A percentile compares a stretch with the other conserved stretches of the same genome.
Conservation (phyloP, 768 basidiomycete species). For the Pisolithus orientalis region DNA sequence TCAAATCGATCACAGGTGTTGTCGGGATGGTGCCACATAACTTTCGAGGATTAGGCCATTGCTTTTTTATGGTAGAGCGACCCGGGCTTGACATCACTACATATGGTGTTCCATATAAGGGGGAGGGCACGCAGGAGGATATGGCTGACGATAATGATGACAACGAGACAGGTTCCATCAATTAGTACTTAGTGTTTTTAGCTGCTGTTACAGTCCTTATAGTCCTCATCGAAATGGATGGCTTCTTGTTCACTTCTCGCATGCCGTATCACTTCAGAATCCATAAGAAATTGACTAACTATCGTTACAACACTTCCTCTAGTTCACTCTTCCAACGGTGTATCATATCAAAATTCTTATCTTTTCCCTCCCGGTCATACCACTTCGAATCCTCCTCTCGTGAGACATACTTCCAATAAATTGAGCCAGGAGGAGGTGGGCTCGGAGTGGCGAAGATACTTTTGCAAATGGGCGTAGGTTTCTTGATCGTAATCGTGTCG, state of each 20-base stretch:
- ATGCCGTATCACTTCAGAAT: no score
- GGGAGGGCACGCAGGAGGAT: background rate
- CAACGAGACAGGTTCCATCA: background rate
- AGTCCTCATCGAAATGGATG: no score
- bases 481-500: background rate
- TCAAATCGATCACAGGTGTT: background rate
- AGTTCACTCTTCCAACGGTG: background rate
- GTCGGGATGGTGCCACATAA: background rate
- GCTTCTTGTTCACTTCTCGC: background rate
- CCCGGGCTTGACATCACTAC: background rate
- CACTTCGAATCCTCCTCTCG: background rate
- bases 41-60: background rate
- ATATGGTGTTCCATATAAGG: background rate
- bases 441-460: background rate
- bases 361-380: background rate
- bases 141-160: background rate
- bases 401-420: conserved; percentile 1
- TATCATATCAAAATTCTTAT: background rate
- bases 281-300: background rate
- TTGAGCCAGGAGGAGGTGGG: background rate
- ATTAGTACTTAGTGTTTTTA: background rate
- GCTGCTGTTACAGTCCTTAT: no score
- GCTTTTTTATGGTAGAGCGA: background rate
- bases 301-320: background rate
- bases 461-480: background rate